These are phyloP conservation scores for Cercospora sojina DNA, from an alignment of 2,329 filamentous ascomycete genomes.

Conservation along the genomic window DNA sequence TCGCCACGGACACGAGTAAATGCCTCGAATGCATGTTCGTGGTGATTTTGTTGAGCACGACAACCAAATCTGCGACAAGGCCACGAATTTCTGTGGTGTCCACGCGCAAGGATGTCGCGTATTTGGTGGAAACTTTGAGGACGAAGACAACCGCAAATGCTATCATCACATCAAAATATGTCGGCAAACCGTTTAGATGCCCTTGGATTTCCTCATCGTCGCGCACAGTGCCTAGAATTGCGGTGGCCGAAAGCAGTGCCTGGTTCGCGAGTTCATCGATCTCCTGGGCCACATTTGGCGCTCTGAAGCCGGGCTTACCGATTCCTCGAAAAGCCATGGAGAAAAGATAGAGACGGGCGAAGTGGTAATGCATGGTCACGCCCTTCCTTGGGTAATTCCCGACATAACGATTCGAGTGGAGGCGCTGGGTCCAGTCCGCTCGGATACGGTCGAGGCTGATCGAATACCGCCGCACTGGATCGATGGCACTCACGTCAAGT, in stretches of 20 bases:
- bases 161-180: constrained; percentile 38
- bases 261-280: constrained; percentile 34
- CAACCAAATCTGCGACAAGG: constrained; percentile 30
- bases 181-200: constrained; percentile 34
- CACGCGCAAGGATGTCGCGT: constrained; percentile 30
- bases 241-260: constrained; percentile 31
- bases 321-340: constrained; percentile 34
- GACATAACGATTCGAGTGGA: constrained; percentile 30
- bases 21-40: constrained; percentile 35
- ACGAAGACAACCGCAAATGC: constrained; percentile 36
- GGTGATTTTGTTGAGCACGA: constrained; percentile 32
- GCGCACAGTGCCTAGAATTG: constrained; percentile 30
- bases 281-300: constrained; percentile 31
- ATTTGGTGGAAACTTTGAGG: constrained; percentile 36
- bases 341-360: constrained; percentile 33
- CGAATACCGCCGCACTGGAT: constrained; percentile 33
- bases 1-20: constrained; percentile 33
- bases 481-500: constrained; percentile 35
- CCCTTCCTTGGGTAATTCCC: constrained; percentile 34
- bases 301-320: constrained; percentile 27
- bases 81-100: constrained; percentile 32
- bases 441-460: constrained; percentile 31
- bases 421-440: constrained; percentile 33
- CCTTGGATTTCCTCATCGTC: constrained; percentile 32
- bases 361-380: constrained; percentile 34